Evolutionary conservation across 2,329 filamentous ascomycete genomes (phyloP), one percentile per base, ranked within the genome.

Genomic region (Fusarium sp.): DNA sequence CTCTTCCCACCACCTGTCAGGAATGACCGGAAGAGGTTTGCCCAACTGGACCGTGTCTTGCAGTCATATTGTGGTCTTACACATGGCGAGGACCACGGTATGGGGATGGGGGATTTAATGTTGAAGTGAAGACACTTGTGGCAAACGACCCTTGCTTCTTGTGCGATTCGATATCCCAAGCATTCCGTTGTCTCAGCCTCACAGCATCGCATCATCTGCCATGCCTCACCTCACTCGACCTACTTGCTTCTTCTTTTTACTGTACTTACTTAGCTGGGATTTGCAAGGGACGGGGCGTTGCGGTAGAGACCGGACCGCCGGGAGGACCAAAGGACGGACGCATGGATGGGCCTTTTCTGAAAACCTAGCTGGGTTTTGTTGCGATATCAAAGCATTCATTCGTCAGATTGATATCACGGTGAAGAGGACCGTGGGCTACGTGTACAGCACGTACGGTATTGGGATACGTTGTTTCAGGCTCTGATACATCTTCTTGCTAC

Each of bases 151-250:
- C 32, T 47, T 56, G n/a, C n/a, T 49, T 34, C 34, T 37, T 37
- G 34, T 42, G 46, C 46, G 40, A 58, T 69, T 40, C 46, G 51
- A 32, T 45, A 55, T 50, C 50, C 23, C 34, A 68, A 68, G 34
- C 67, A 70, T 70, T 70, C 63, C 67, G 63, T 28, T 54, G 55
- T 64, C 48, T 54, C 54, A 68, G 67, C 67, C 50, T 53, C 48
- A 49, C 28, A 59, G 20, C 30, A 50, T 67, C 21, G 20, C 30
- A 50, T 67, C 21, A 32, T 42, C 21, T 48, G 41, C 55, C 47
- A 20, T 57, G 58, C 42, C 50, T 67, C 50, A 30, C 45, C 50
- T 67, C 50, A 30, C 45, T 66, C 46, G 10, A 41, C 23, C 13
- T n/a, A n/a, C 49, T 14, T 37, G 32, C 32, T 48, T 20, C 28